Evolutionary conservation across 805 yeast species (phyloP), one percentile per base, ranked within the genome.

Genomic region (Cyberlindnera japonica): DNA sequence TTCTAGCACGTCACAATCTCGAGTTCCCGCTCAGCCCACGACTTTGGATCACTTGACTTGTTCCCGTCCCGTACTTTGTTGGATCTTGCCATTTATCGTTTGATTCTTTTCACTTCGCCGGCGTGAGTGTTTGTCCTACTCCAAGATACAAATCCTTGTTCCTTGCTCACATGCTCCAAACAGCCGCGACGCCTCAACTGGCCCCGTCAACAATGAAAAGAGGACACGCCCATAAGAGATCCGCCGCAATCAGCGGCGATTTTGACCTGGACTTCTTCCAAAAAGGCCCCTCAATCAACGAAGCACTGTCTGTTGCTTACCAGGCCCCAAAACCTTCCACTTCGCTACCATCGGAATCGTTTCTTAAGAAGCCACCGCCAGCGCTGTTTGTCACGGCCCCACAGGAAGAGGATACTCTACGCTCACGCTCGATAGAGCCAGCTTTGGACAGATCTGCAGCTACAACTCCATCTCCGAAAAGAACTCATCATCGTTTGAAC

Each of bases 161-260:
- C 33, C 5, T 13, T 13, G 16, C 19, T 28, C 15, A 6, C 33
- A 44, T 44, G 56, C 39, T 47, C 12, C 44, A 44, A n/a, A 53
- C 66, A 1, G 36, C 51, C 2, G 47, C 47, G 23, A 26, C 47
- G 19, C 18, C 43, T 4, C 37, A 37, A 30, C 30, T 41, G 26
- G 46, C 30, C 12, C 36, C 49, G 3, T 37, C 51, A 6, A 61
- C 69, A 2, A 53, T 61, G 33, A 66, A 65, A 53, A 66, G 76
- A 47, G 77, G 79, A 2, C 96, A 88, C 62, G 75, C 85, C 33
- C 96, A 88, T 55, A 76, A 86, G 54, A 67, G 96, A 38, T 87
- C 95, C 0, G 89, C 91, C 17, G 95, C 95, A 0, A 81, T 88
- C 6, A 83, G 93, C 8, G 93, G 93, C 4, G 95, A 88, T 58